Conservation (phyloP, 768 basidiomycete genomes). For the Russula vinacea region DNA sequence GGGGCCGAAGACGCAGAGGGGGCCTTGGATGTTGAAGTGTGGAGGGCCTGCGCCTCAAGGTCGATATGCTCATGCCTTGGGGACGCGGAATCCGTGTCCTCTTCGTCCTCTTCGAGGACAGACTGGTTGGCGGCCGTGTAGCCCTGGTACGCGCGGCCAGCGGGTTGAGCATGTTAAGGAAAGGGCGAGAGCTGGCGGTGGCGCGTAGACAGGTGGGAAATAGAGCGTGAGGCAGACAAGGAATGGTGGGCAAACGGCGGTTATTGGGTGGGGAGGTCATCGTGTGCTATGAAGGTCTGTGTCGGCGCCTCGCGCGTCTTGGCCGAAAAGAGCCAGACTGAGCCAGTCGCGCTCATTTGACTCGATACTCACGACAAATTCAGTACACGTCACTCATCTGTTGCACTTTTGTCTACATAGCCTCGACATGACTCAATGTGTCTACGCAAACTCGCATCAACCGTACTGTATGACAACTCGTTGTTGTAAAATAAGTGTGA, state of each 20-base stretch:
- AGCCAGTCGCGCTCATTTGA: background rate
- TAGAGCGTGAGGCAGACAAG: conserved; percentile 31
- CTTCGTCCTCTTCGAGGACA: conserved; percentile 69
- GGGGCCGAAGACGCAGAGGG: conserved; percentile 41
- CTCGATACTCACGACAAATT: background rate
- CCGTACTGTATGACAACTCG: too few species aligned
- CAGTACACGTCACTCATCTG: too few species aligned
- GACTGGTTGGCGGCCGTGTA: conserved; percentile 74
- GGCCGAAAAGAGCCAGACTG: conserved; percentile 1
- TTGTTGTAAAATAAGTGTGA: too few species aligned
- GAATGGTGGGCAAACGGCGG: conserved; percentile 31
- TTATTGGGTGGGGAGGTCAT: conserved; percentile 31
- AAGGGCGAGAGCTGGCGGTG: conserved; percentile 67
- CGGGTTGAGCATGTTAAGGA: conserved; percentile 80
- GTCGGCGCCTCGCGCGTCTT: background rate
- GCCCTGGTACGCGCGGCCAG: conserved; percentile 70
- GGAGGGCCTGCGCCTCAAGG: conserved; percentile 54
- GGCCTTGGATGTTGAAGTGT: conserved; percentile 36
- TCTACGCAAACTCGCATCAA: too few species aligned
- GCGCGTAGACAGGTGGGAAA: conserved; percentile 36
- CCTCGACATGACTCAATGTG: too few species aligned
- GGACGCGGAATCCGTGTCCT: conserved; percentile 44
- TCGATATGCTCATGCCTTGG: conserved; percentile 44
- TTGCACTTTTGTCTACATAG: too few species aligned
- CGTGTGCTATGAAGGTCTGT: background rate